Percentiles rank a stretch among this genome's conserved stretches.
These are phyloP conservation scores for Leptographium lundbergii DNA, from an alignment of 2,329 filamentous ascomycete species.

Conservation along the genomic window DNA sequence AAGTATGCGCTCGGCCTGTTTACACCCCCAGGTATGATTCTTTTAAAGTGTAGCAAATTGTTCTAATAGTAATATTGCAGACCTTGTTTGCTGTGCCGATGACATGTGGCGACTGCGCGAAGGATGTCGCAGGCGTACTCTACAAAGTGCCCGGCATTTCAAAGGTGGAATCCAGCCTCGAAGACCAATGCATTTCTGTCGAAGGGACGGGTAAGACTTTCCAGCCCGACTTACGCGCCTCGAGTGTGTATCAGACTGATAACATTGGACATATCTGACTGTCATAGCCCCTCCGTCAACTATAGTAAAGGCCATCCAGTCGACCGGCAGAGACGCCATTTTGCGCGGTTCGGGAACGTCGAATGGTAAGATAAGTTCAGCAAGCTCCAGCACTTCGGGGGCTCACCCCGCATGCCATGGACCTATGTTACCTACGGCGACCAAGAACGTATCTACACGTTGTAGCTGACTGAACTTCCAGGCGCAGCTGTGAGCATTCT, in stretches of 20 bases:
- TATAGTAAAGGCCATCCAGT: constrained; percentile 80
- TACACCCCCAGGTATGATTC: background rate
- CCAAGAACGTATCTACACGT: no score
- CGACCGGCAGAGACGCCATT: constrained; percentile 86
- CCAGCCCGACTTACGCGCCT: constrained; percentile 2
- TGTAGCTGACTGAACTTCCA: constrained; percentile 14
- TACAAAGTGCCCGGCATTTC: constrained; percentile 66
- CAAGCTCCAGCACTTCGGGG: background rate
- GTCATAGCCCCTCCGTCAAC: constrained; percentile 66
- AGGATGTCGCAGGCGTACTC: constrained; percentile 70
- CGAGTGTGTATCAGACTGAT: background rate
- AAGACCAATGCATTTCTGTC: constrained; percentile 72
- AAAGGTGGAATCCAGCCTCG: constrained; percentile 70
- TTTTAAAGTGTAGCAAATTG: background rate
- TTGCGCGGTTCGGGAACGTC: constrained; percentile 76
- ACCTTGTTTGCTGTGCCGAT: constrained; percentile 92
- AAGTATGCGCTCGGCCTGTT: background rate
- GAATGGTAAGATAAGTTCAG: constrained; percentile 63
- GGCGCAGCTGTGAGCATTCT: constrained; percentile 89
- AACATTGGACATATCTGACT: background rate
- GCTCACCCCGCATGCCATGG: background rate
- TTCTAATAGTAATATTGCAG: constrained; percentile 28
- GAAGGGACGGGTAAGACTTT: constrained; percentile 58
- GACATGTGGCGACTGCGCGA: constrained; percentile 80
- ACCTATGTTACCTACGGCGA: background rate